phyloP scores from a whole-genome alignment of 495 filamentous ascomycete genomes.

The Jackrogersella minutella region DNA sequence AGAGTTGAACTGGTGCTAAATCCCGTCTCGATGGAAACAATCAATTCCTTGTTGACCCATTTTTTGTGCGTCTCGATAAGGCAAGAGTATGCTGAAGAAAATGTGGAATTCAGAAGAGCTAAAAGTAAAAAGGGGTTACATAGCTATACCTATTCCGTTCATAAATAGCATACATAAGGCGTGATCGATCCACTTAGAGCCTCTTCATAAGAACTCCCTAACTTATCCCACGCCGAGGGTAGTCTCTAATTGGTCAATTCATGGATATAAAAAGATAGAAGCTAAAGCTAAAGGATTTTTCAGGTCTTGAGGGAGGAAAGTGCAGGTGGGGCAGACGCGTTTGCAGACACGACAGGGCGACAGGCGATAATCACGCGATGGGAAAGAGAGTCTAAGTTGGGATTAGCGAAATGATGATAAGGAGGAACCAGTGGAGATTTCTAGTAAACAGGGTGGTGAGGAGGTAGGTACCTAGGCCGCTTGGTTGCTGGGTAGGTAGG shows the following conservation, averaged over 20 bases:
- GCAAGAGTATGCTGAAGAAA: not conserved
- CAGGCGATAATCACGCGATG: conserved; percentile 35
- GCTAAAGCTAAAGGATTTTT: not conserved
- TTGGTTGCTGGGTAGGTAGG: not conserved
- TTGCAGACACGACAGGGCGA: conserved; percentile 13
- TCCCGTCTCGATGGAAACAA: not conserved
- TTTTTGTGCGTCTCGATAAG: conserved; percentile 3
- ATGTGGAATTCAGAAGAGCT: not conserved
- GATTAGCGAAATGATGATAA: conserved; percentile 33
- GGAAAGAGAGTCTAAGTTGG: conserved; percentile 19
- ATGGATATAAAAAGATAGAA: not conserved
- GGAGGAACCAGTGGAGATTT: conserved; percentile 20
- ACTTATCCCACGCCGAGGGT: not conserved
- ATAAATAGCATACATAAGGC: conserved; percentile 1
- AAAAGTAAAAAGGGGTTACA: not conserved
- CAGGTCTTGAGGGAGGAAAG: conserved; percentile 8
- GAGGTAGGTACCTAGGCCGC: not conserved
- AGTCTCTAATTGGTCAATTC: not conserved
- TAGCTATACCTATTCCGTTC: not conserved
- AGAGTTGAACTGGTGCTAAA: not conserved
- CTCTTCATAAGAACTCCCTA: not conserved
- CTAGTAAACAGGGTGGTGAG: not conserved
- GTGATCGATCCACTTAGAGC: conserved; percentile 4
- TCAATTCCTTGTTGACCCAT: not conserved
- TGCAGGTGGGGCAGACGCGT: conserved; percentile 21